Conservation (phyloP, 1,284 basidiomycete genomes). For the Rhizoctonia solani region DNA sequence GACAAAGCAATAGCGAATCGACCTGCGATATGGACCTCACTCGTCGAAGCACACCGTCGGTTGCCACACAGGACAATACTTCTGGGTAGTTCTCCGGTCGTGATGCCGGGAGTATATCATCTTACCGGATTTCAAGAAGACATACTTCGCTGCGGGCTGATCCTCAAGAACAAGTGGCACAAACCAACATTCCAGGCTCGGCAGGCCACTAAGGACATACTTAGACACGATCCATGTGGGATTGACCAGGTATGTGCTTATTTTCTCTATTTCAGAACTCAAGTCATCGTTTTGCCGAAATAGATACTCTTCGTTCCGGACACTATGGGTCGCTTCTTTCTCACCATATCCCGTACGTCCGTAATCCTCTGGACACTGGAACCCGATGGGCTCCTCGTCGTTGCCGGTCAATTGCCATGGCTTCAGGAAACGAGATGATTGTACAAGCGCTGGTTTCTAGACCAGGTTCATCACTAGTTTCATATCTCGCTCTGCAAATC, state of each 20-base stretch:
- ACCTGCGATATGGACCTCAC: background rate
- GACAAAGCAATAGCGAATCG: background rate
- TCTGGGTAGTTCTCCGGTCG: background rate
- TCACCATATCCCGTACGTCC: background rate
- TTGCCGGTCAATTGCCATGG: constrained; percentile 4
- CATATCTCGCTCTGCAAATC: constrained; percentile 17
- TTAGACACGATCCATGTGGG: background rate
- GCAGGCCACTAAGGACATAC: background rate
- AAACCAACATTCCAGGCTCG: constrained; percentile 6
- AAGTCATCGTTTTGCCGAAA: too few species aligned
- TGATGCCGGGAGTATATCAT: background rate
- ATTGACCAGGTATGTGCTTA: constrained; percentile 10
- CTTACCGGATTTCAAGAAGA: constrained; percentile 2
- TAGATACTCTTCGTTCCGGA: constrained; percentile 25
- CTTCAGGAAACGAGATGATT: background rate
- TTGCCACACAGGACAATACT: background rate
- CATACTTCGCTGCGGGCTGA: constrained; percentile 3
- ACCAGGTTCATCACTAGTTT: background rate
- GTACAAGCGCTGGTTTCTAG: background rate
- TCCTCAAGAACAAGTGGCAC: background rate
- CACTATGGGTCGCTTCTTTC: constrained; percentile 17
- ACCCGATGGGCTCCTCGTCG: constrained; percentile 1
- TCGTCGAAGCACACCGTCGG: background rate
- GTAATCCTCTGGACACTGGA: constrained; percentile 18
- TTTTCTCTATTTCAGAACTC: background rate